Percentiles rank a stretch among this genome's conserved stretches.
Conservation (phyloP, 345 rosid species). For the Psidium guajava region DNA sequence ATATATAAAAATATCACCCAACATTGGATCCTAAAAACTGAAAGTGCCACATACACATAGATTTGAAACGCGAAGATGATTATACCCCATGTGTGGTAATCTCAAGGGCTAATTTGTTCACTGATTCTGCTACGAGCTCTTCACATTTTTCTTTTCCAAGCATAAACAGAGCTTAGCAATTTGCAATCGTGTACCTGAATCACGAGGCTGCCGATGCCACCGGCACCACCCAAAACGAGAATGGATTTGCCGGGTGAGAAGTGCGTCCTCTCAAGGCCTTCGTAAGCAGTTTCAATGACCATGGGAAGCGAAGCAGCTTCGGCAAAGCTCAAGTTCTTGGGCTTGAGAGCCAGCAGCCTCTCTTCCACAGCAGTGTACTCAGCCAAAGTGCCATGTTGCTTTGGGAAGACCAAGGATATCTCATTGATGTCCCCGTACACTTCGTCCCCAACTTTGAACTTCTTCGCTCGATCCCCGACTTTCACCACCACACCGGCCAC, state of each 20-base stretch:
- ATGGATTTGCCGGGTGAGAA: conserved; percentile 68
- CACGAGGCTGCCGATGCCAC: conserved; percentile 54
- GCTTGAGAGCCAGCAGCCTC: neutral
- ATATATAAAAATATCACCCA: neutral
- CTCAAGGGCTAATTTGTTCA: neutral
- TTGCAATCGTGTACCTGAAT: conserved; percentile 43
- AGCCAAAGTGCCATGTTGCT: conserved; percentile 64
- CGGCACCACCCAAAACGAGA: conserved; percentile 24
- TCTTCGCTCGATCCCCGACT: conserved; percentile 51
- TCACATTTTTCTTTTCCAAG: neutral
- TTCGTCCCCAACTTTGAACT: neutral
- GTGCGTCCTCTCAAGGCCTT: conserved; percentile 61
- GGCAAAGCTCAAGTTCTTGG: conserved; percentile 16
- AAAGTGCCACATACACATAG: neutral
- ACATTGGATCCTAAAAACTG: neutral
- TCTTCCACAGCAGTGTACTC: conserved; percentile 68
- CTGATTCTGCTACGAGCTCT: neutral
- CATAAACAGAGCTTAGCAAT: neutral
- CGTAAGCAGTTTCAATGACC: conserved; percentile 68
- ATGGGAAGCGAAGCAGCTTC: conserved; percentile 70
- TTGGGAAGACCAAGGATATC: conserved; percentile 51
- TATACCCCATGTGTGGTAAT: neutral
- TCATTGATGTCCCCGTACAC: conserved; percentile 21
- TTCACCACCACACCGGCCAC: conserved; percentile 75
- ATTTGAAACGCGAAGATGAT: neutral